Evolutionary conservation across 1,284 basidiomycete genomes (phyloP), one percentile per base, ranked within the genome.

Genomic region (Sporisorium iseilematis-ciliati): DNA sequence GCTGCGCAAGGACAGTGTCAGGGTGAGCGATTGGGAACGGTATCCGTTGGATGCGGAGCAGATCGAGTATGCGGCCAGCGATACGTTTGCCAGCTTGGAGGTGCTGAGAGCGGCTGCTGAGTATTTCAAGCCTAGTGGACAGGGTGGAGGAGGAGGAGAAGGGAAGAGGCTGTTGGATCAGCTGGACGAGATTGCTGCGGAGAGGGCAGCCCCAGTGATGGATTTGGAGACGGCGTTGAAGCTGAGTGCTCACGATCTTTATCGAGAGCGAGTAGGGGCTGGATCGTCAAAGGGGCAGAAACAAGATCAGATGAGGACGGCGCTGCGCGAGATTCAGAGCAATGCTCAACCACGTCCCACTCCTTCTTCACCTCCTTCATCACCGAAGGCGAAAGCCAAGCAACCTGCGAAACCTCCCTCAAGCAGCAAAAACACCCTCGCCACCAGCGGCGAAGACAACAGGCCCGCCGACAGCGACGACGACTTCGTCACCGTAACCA

Each of bases 51-150:
- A 52, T 1, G 46, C 53, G 7, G 49, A 61, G 20, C 81, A 82
- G 58, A 56, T 75, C n/a, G 70, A 75, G 43, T 82, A 82, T 54
- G 81, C 81, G 3, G 80, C 80, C 0, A 75, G 63, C 50, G 81
- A 82, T 40, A 76, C 75, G 3, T 79, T 78, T 43, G 80, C 65
- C 1, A 61, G 76, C 29, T 57, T 82, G 33, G 81, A 82, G 48
- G 51, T 82, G 16, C 52, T 79, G 14, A 70, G 79, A 23, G 74
- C 64, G 0, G 31, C 78, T 0, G 20, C 60, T 1, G 68, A 61
- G 21, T 61, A 65, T 41, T 65, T 76, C 38, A 35, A 16, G 38
- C 42, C 46, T 14, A 20, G 18, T 4, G 46, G 26, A 11, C 35
- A 48, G 6, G n/a, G 25, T 18, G 48, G n/a, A 11, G 2, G 40